Base-by-base conservation (phyloP, 805 yeast species). In the Kodamaea leandrae region DNA sequence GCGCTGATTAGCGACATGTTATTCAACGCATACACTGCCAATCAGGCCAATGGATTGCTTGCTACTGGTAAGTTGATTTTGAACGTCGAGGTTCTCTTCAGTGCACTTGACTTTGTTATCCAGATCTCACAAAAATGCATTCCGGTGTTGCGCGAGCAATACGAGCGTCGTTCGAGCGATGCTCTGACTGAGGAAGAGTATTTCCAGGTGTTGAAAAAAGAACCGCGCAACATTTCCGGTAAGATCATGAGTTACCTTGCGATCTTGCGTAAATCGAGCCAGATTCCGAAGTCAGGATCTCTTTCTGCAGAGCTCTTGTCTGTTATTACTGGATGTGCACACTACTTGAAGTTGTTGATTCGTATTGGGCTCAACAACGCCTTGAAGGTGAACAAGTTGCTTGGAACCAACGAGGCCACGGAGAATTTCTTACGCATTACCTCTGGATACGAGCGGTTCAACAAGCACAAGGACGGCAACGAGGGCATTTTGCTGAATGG, bases 1-100 rank as follows among this genome's bases (percentile, higher is more conserved):
- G 76, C 87, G 0, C 82, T 88, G 56, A 88, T 93, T 13, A 85
- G 96, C 2, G 91, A 86, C 50, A 90, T 93, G 96, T 76, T 93
- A 35, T 85, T 88, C 47, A 75, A 74, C 48, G 89, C 96, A 2
- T 82, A 95, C 21, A 76, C 79, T 9, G 85, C 84, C 27, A 80
- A 83, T 49, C 86, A 82, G 50, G 52, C 64, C 9, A 74, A 74
- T 28, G 96, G 97, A 1, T 68, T 87, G 18, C 55, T 69, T 8
- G 77, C 87, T 0, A 76, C 96, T 0, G 87, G 89, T 0, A 71
- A 75, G 45, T 74, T 93, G 35, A 83, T 91, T 1, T 60, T 83
- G 30, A 83, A 80, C 55, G 74, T 89, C 5, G 91, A 86, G 51
- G 75, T 87, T 3, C 65, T 93, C 17, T 91, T 93, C 62, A 72